Base-by-base conservation (phyloP, 306 rosid genomes). In the Trifolium fragiferum region DNA sequence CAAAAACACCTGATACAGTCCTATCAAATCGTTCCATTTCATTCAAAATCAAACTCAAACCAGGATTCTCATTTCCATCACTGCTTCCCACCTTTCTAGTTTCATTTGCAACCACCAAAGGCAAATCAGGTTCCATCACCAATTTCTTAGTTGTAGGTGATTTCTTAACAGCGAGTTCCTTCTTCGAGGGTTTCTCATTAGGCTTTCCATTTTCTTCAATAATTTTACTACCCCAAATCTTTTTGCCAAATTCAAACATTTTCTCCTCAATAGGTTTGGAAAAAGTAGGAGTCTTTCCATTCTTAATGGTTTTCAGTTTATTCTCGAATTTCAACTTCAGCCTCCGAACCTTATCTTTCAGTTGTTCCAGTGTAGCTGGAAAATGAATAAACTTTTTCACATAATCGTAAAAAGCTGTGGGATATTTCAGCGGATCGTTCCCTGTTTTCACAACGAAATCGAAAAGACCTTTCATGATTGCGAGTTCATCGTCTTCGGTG, bases 401-500 rank as follows among this genome's bases (percentile, higher is more conserved):
- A 18, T 72, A 81, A 3, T 86, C 87, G 2, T 85, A 79, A 43
- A 93, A 89, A 0, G 80, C 90, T 2, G 10, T 40, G 18, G 71
- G 13, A 3, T 78, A 73, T 14, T 78, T 49, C 0, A 16, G 4
- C 0, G 92, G 88, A 7, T 83, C 84, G 0, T 10, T n/a, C 2
- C 86, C 88, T 1, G 76, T 81, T 58, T 74, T 65, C 0, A 74
- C 72, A 1, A 54, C 8, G 27, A 23, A 89, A 0, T 89, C 96
- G 7, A 7, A 10, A 7, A 89, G n/a, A 0, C 97, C 91, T 11
- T 79, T 63, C 0, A 92, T 59, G 11, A 92, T 66, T 0, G 66
- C 81, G 4, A 92, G 41, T 37, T 88, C 93, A 12, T 92, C 93
- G 0, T 84, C 95, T 21, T 84, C 89, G 8, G 80, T 84, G 84